A percentile compares a stretch with the other conserved stretches of the same genome.
Conservation (phyloP, 768 basidiomycete genomes). For the Brasilioporus rufonigricans region DNA sequence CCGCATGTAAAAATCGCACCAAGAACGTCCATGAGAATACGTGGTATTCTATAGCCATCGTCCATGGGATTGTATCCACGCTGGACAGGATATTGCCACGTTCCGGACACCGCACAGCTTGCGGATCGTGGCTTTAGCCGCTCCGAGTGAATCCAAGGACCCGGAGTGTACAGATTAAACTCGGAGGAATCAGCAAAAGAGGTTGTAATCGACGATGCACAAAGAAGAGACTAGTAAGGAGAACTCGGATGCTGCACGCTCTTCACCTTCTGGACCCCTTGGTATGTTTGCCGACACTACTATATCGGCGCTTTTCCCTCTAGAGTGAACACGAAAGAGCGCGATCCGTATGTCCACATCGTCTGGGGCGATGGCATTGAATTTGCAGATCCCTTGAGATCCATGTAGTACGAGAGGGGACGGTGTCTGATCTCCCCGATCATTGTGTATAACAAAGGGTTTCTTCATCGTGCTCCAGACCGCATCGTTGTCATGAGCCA, state of each 20-base stretch:
- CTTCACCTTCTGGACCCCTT: constrained; percentile 36
- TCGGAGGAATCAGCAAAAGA: constrained; percentile 57
- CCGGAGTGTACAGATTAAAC: too few species aligned
- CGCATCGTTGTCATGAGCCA: constrained; percentile 91
- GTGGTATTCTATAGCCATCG: background rate
- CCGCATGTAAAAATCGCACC: background rate
- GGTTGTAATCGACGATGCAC: constrained; percentile 59
- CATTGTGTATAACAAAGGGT: constrained; percentile 40
- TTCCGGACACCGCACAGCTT: background rate
- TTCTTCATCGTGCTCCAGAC: constrained; percentile 43
- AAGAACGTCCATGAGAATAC: background rate
- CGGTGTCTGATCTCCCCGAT: constrained; percentile 50
- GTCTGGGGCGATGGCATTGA: constrained; percentile 59
- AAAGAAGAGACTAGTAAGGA: constrained; percentile 55
- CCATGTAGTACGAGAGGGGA: constrained; percentile 64
- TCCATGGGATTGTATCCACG: constrained; percentile 7
- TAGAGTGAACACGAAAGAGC: constrained; percentile 67
- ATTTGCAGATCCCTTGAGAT: constrained; percentile 72
- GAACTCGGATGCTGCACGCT: constrained; percentile 45
- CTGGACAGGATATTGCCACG: background rate
- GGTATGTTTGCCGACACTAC: constrained; percentile 87
- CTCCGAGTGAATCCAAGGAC: background rate
- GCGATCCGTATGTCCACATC: constrained; percentile 76
- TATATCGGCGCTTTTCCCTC: constrained; percentile 66
- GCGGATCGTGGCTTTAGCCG: background rate